Evolutionary conservation across 108 stramenopile species (phyloP).

Genomic region (Cylindrotheca closterium): DNA sequence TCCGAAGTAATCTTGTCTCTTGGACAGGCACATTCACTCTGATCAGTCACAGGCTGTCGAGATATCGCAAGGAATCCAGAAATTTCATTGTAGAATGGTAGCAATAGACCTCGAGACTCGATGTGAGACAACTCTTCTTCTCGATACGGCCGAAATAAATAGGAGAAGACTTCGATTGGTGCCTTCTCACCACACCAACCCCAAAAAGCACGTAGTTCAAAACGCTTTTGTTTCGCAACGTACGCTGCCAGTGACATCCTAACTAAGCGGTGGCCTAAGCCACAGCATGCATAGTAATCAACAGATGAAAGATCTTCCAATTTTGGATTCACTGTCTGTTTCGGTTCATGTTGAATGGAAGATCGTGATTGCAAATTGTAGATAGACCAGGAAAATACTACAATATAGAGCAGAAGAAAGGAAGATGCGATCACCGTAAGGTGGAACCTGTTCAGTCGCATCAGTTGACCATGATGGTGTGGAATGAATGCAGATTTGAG

Average conservation of each 20-base stretch:
- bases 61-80: conserved; percentile 16
- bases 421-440: too few species aligned
- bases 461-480: too few species aligned
- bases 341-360: background rate
- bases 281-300: conserved; percentile 32
- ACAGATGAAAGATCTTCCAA: conserved; percentile 22
- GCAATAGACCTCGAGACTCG: conserved; percentile 2
- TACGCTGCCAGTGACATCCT: conserved; percentile 29
- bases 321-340: background rate
- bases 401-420: too few species aligned
- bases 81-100: conserved; percentile 30
- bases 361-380: too few species aligned
- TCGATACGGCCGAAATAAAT: conserved; percentile 15
- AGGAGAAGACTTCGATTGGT: conserved; percentile 34
- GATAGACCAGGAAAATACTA: too few species aligned
- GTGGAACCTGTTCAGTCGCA: too few species aligned
- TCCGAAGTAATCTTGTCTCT: conserved; percentile 25
- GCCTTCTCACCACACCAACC: conserved; percentile 29
- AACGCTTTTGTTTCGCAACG: conserved; percentile 18
- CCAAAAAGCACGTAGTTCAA: conserved; percentile 22
- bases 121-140: conserved; percentile 12
- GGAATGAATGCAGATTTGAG: too few species aligned
- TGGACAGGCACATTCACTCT: conserved; percentile 19
- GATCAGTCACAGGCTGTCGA: background rate
- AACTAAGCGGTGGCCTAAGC: conserved; percentile 29